phyloP scores from a whole-genome alignment of 192 early-diverging fungal species.

The Coemansia reversa region DNA sequence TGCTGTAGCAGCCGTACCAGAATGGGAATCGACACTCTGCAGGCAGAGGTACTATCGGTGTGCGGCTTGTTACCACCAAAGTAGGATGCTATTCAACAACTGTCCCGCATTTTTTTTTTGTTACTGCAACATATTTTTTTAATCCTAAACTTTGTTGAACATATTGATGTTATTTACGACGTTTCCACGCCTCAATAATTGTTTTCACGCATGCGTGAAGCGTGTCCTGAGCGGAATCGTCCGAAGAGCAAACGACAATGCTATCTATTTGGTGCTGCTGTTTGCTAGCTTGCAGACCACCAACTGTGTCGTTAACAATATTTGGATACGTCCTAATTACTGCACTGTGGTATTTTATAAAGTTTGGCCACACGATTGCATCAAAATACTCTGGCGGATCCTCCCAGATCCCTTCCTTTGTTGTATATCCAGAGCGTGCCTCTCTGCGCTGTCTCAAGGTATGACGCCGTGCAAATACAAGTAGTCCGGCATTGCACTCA shows the following conservation, averaged over 20 bases:
- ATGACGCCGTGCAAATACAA: slow-evolving; percentile 59
- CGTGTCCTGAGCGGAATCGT: slow-evolving; percentile 17
- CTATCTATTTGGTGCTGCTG: not conserved
- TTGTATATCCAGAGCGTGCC: slow-evolving; percentile 66
- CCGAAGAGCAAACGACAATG: slow-evolving; percentile 40
- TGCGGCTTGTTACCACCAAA: slow-evolving; percentile 14
- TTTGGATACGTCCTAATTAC: slow-evolving; percentile 25
- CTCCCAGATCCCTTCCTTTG: slow-evolving; percentile 74
- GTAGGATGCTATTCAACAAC: not conserved
- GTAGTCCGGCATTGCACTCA: slow-evolving; percentile 27
- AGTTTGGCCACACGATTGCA: slow-evolving; percentile 75
- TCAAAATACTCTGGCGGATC: slow-evolving; percentile 81
- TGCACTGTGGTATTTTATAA: slow-evolving; percentile 38
- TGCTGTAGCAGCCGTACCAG: slow-evolving; percentile 38
- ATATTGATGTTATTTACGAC: not conserved
- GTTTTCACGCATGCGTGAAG: slow-evolving; percentile 17
- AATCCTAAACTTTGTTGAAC: not conserved
- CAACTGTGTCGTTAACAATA: not conserved
- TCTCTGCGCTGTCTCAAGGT: slow-evolving; percentile 66
- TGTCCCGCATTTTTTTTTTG: not conserved
- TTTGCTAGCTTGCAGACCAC: not conserved
- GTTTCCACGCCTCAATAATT: slow-evolving; percentile 17
- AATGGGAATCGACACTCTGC: slow-evolving; percentile 27
- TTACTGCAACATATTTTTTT: not conserved
- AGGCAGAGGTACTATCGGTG: slow-evolving; percentile 36